These are phyloP conservation scores for Apophysomyces ossiformis DNA, from an alignment of 371 early-diverging fungal species.

Conservation along the genomic window DNA sequence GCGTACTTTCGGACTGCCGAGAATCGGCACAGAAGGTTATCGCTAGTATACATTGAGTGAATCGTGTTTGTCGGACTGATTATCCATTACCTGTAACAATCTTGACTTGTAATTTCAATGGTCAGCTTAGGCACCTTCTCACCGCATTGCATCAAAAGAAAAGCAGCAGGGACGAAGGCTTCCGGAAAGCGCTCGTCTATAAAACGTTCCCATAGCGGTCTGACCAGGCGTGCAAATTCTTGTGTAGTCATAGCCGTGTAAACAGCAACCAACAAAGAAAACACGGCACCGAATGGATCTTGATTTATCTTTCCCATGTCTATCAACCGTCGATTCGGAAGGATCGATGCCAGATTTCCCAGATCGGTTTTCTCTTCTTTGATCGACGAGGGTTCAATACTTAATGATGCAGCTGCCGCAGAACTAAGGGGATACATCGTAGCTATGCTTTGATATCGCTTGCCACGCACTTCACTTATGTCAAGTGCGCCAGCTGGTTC, in stretches of 20 bases:
- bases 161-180: constrained; percentile 58
- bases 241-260: constrained; percentile 52
- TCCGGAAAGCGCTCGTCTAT: constrained; percentile 51
- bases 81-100: constrained; percentile 51
- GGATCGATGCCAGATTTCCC: constrained; percentile 18
- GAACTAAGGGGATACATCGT: constrained; percentile 26
- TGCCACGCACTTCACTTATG: constrained; percentile 1
- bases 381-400: constrained; percentile 30
- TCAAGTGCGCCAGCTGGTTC: neutral
- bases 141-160: constrained; percentile 66
- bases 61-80: neutral
- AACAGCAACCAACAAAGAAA: constrained; percentile 62
- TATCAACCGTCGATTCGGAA: constrained; percentile 43
- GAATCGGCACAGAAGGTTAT: constrained; percentile 51
- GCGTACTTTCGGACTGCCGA: constrained; percentile 51
- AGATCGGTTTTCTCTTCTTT: neutral
- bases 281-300: constrained; percentile 57
- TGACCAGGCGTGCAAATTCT: constrained; percentile 50
- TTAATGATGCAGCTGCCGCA: constrained; percentile 24
- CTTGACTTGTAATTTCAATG: constrained; percentile 42
- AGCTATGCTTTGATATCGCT: constrained; percentile 12
- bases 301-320: constrained; percentile 52
- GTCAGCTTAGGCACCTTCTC: constrained; percentile 60
- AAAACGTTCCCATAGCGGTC: constrained; percentile 59
- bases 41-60: constrained; percentile 29